Conservation (phyloP, 352 stramenopile genomes). For the Phytopythium ostracodes region DNA sequence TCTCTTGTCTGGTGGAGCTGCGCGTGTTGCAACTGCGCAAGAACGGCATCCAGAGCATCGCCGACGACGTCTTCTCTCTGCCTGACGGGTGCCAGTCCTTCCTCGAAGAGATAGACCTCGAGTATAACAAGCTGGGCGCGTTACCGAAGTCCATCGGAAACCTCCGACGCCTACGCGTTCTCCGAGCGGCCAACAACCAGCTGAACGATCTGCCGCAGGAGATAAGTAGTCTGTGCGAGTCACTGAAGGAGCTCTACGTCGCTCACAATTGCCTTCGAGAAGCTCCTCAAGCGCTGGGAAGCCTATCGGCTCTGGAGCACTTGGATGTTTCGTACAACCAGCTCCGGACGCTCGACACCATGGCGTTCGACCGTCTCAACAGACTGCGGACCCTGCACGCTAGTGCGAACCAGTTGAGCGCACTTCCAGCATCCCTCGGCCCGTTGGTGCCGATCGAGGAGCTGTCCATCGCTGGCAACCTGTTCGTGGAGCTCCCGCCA, state of each 20-base stretch:
- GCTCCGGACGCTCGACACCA: constrained; percentile 33
- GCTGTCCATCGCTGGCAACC: constrained; percentile 57
- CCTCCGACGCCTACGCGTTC: constrained; percentile 31
- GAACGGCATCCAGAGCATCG: constrained; percentile 47
- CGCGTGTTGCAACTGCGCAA: constrained; percentile 60
- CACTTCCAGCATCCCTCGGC: constrained; percentile 39
- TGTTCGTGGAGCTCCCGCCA: constrained; percentile 37
- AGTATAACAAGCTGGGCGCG: constrained; percentile 50
- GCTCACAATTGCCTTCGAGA: constrained; percentile 51
- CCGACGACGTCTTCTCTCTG: constrained; percentile 33
- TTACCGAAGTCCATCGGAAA: constrained; percentile 40
- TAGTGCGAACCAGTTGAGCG: constrained; percentile 45
- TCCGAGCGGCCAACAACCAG: constrained; percentile 48
- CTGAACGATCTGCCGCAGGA: constrained; percentile 31
- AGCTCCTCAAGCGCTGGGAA: constrained; percentile 23
- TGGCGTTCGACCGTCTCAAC: constrained; percentile 37
- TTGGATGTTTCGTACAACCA: constrained; percentile 73
- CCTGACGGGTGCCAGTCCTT: constrained; percentile 1
- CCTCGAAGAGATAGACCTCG: constrained; percentile 58
- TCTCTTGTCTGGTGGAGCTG: constrained; percentile 32
- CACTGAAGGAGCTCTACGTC: constrained; percentile 33
- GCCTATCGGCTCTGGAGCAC: constrained; percentile 24
- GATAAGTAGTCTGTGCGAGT: constrained; percentile 24
- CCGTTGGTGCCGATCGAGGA: constrained; percentile 32
- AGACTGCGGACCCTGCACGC: constrained; percentile 34